Percentiles rank a stretch among this genome's conserved stretches.
Conservation (phyloP, 1,284 basidiomycete species). For the Ganoderma leucocontextum region DNA sequence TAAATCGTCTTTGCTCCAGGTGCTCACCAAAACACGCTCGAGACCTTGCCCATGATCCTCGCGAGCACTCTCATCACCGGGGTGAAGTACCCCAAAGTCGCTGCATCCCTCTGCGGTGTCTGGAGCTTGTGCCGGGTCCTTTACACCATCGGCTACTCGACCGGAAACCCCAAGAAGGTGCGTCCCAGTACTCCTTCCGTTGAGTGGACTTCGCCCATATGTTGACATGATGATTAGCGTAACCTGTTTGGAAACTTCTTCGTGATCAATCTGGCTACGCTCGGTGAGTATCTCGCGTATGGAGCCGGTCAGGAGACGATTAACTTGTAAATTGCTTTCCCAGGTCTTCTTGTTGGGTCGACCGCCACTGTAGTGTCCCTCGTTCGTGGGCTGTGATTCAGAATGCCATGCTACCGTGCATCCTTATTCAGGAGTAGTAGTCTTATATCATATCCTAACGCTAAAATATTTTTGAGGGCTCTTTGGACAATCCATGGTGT, state of each 20-base stretch:
- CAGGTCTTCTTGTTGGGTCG: slow-evolving; percentile 32
- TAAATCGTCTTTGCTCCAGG: slow-evolving; percentile 45
- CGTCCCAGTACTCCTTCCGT: not conserved
- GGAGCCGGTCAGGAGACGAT: not conserved
- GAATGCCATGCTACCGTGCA: too few relatives aligned
- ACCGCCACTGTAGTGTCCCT: slow-evolving; percentile 23
- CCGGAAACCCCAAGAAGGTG: slow-evolving; percentile 55
- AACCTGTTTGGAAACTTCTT: slow-evolving; percentile 25
- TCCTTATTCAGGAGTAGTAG: too few relatives aligned
- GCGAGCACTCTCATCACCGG: slow-evolving; percentile 61
- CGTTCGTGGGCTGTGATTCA: slow-evolving; percentile 12
- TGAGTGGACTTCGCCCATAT: not conserved
- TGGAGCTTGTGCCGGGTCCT: slow-evolving; percentile 66
- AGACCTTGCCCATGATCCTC: slow-evolving; percentile 47
- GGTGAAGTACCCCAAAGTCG: slow-evolving; percentile 61
- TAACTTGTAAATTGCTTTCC: not conserved
- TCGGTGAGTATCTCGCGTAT: slow-evolving; percentile 28
- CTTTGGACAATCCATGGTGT: too few relatives aligned
- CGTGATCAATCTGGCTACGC: slow-evolving; percentile 13
- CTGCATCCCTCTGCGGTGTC: slow-evolving; percentile 58
- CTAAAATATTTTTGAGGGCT: too few relatives aligned
- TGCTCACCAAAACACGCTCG: slow-evolving; percentile 80
- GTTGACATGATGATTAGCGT: slow-evolving; percentile 28
- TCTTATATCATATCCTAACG: too few relatives aligned
- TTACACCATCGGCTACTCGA: slow-evolving; percentile 69